Conservation (phyloP, 331 rosid species). For the Malus hybrid region DNA sequence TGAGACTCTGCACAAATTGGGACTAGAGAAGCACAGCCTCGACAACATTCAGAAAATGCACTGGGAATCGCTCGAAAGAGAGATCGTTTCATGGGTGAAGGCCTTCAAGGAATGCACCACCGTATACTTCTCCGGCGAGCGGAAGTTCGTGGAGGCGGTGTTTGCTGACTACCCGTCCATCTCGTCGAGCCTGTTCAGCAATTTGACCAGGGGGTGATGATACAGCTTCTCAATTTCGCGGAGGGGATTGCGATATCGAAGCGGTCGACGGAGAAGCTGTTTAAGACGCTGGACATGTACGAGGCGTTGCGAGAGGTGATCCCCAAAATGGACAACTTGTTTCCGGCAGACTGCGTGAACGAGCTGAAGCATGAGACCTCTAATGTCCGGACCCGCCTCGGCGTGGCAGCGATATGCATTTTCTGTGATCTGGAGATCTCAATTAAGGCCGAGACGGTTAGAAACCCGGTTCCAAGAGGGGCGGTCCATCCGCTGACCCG, state of each 20-base stretch:
- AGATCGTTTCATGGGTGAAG: no score
- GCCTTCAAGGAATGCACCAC: no score
- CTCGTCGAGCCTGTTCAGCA: no score
- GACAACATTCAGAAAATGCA: no score
- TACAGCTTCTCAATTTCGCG: slow-evolving; percentile 51
- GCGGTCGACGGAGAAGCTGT: slow-evolving; percentile 62
- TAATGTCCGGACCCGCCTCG: slow-evolving; percentile 32
- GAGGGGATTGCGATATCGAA: slow-evolving; percentile 63
- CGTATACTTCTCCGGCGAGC: no score
- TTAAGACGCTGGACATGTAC: slow-evolving; percentile 72
- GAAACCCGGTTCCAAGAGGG: slow-evolving; percentile 53
- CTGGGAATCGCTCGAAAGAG: no score
- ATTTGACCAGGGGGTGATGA: slow-evolving; percentile 33
- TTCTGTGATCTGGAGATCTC: slow-evolving; percentile 61
- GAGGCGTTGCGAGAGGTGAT: slow-evolving; percentile 47
- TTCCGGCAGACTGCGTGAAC: slow-evolving; percentile 28
- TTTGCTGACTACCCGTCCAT: no score
- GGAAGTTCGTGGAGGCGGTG: no score
- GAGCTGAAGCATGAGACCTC: slow-evolving; percentile 42
- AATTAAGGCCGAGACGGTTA: slow-evolving; percentile 40
- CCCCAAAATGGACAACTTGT: slow-evolving; percentile 27
- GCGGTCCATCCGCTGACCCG: slow-evolving; percentile 77
- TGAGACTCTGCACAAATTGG: no score
- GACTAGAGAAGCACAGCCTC: no score
- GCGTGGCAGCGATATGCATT: slow-evolving; percentile 47